phyloP scores from a whole-genome alignment of 1,284 basidiomycete genomes.

The Phenoliferia sp. region DNA sequence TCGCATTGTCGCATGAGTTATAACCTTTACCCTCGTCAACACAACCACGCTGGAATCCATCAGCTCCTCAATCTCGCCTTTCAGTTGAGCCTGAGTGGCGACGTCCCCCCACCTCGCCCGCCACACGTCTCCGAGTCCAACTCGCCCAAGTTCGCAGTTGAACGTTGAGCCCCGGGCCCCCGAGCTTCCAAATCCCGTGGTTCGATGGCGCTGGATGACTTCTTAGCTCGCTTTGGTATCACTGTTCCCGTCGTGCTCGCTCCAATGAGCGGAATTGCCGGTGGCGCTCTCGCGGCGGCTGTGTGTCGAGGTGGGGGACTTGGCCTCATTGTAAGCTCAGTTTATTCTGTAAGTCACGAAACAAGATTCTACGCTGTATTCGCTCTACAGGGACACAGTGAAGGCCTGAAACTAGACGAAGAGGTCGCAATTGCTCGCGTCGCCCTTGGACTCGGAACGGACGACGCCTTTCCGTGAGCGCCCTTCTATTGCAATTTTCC shows the following conservation, averaged over 20 bases:
- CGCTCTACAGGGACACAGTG: not conserved
- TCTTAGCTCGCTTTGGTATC: not conserved
- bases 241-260: slow-evolving; percentile 11
- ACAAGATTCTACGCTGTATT: not conserved
- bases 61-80: no score
- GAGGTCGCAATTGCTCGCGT: slow-evolving; percentile 12
- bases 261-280: slow-evolving; percentile 17
- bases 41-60: no score
- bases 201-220: no score
- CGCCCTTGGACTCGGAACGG: not conserved
- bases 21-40: no score
- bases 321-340: slow-evolving; percentile 17
- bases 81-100: no score
- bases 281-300: slow-evolving; percentile 16
- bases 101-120: no score
- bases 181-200: no score
- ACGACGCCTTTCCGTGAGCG: slow-evolving; percentile 16
- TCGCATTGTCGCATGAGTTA: no score
- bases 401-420: not conserved
- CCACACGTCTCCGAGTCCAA: no score
- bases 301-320: slow-evolving; percentile 14
- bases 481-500: not conserved
- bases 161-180: no score
- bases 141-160: no score
- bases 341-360: no score